Conservation (phyloP, 148 eudicot species). For the Silene conica region DNA sequence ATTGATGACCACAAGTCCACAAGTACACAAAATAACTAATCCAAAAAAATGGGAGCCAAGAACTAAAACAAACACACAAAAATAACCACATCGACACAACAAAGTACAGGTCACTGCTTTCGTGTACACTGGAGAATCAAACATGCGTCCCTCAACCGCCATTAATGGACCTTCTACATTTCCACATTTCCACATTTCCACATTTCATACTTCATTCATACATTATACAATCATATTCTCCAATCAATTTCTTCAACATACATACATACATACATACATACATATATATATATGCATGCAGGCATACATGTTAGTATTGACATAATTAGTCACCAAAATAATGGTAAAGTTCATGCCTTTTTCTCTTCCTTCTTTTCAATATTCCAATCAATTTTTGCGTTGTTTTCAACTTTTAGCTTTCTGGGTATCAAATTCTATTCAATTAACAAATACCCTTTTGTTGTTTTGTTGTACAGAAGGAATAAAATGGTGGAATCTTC, state of each 20-base stretch:
- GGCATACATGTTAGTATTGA: not conserved
- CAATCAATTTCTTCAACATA: too few species aligned
- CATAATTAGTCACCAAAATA: not conserved
- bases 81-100: not conserved
- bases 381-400: not conserved
- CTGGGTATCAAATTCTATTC: constrained; percentile 15
- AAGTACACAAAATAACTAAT: not conserved
- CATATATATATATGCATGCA: too few species aligned
- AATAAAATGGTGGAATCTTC: constrained; percentile 32
- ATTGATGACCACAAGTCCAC: too few species aligned
- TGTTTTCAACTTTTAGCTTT: constrained; percentile 1
- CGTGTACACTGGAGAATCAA: not conserved
- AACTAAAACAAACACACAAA: not conserved
- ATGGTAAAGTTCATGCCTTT: constrained; percentile 8
- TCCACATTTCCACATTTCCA: not conserved
- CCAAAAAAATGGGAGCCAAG: not conserved
- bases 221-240: too few species aligned
- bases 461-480: constrained; percentile 1
- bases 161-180: constrained; percentile 12
- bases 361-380: not conserved
- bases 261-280: too few species aligned
- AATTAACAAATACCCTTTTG: constrained; percentile 22
- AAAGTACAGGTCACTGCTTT: not conserved
- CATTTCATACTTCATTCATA: too few species aligned
- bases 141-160: not conserved